Evolutionary conservation across 2,329 filamentous ascomycete species (phyloP), one percentile per base, ranked within the genome.

Genomic region (Endothia cerciana): DNA sequence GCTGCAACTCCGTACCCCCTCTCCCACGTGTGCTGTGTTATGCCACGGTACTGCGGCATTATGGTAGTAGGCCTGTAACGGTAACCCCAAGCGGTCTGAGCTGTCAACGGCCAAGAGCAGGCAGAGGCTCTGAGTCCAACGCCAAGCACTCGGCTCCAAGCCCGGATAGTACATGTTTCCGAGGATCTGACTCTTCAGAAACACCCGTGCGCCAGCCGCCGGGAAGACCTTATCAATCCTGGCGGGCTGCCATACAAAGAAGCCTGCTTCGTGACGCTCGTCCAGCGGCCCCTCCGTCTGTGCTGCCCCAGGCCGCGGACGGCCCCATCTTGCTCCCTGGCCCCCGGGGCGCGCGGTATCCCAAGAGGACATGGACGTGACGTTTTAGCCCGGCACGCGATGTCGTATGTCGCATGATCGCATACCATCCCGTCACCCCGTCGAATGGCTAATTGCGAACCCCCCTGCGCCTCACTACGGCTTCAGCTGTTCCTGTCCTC

Each of bases 401-500:
- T n/a, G 51, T 30, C 30, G 51, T 55, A 36, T 55, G 30, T 30
- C 51, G 51, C 51, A 55, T 55, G 51, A 55, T 55, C 15, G 30
- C n/a, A 55, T 17, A 36, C 51, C 28, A 55, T 55, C 51, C 30
- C 30, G n/a, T 53, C 49, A 33, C 25, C 49, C 49, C 25, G 49
- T 49, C 11, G 11, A 15, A n/a, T 17, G 6, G 25, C 25, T 30
- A 30, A 7, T 33, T 53, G 22, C 28, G 6, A 55, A 33, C 8
- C 17, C 51, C n/a, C 51, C 28, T 55, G 25, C 49, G 49, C 28
- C 49, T 55, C 28, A 36, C 28, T 33, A 6, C 15, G 10, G 13
- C 51, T 36, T 55, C 15, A 36, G 25, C 51, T 55, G 17, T 36
- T 55, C 51, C 36, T 36, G 30, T 55, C 15, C 7, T 36, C 51